A percentile compares a stretch with the other conserved stretches of the same genome.
Conservation (phyloP, 306 rosid genomes). For the Hippophae tibetana region DNA sequence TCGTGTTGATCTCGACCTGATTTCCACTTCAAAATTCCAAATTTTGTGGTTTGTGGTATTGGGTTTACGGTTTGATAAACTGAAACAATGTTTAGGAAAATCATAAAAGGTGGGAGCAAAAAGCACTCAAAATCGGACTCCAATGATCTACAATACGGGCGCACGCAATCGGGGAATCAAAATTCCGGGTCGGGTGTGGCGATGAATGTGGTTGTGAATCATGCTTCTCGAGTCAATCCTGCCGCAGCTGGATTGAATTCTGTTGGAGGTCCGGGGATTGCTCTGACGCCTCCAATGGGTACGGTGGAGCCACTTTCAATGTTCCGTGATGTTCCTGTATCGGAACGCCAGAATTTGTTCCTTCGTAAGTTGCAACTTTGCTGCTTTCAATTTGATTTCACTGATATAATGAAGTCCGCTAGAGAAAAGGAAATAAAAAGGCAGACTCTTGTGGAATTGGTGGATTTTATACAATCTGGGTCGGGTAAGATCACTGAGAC, state of each 20-base stretch:
- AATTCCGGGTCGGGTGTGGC: slow-evolving; percentile 29
- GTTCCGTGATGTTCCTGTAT: slow-evolving; percentile 57
- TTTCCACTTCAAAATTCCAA: slow-evolving; percentile 17
- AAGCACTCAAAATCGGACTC: slow-evolving; percentile 87
- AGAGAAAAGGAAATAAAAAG: slow-evolving; percentile 89
- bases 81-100: slow-evolving; percentile 64
- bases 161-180: slow-evolving; percentile 30
- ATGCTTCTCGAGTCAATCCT: slow-evolving; percentile 54
- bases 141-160: slow-evolving; percentile 36
- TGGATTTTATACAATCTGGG: slow-evolving; percentile 81
- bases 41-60: slow-evolving; percentile 21
- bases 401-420: slow-evolving; percentile 59
- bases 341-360: slow-evolving; percentile 62
- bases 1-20: slow-evolving; percentile 16
- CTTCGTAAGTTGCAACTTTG: slow-evolving; percentile 58
- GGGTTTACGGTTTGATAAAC: slow-evolving; percentile 34
- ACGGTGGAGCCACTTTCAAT: slow-evolving; percentile 53
- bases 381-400: slow-evolving; percentile 59
- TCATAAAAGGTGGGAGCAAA: slow-evolving; percentile 68
- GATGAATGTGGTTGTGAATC: slow-evolving; percentile 56
- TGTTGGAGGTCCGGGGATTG: slow-evolving; percentile 1
- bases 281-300: slow-evolving; percentile 37
- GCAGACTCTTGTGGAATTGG: slow-evolving; percentile 69
- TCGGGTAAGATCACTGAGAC: slow-evolving; percentile 78
- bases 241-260: slow-evolving; percentile 19